Evolutionary conservation across 306 rosid genomes (phyloP).

Genomic region (Crotalaria pallida): DNA sequence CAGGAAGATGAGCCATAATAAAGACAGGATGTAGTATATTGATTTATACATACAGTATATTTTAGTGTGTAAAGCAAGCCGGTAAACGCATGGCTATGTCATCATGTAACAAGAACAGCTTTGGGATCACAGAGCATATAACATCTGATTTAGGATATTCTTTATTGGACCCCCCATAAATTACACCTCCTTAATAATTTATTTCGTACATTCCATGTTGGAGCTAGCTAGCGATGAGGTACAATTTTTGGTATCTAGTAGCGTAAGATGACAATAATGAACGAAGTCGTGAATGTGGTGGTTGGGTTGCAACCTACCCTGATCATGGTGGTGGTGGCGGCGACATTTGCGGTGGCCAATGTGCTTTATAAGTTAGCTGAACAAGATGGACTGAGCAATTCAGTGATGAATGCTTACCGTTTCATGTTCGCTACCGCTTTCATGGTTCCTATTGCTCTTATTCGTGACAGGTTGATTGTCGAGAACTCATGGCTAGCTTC

Average conservation of each 20-base stretch:
- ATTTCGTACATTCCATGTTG: not conserved
- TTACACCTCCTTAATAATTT: not conserved
- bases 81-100: no score
- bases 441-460: constrained; percentile 37
- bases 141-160: no score
- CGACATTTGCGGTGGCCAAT: not conserved
- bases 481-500: not conserved
- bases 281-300: not conserved
- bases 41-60: no score
- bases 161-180: not conserved
- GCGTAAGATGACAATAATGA: not conserved
- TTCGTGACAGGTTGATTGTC: not conserved
- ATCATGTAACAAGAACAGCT: not conserved
- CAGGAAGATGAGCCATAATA: no score
- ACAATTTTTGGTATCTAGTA: no score
- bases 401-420: constrained; percentile 43
- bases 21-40: no score
- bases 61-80: no score
- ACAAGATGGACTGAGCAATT: constrained; percentile 33
- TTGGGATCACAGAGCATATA: not conserved
- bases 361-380: constrained; percentile 25
- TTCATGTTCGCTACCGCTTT: constrained; percentile 35
- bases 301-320: constrained; percentile 13
- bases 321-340: constrained; percentile 19
- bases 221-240: not conserved